Evolutionary conservation across 768 basidiomycete species (phyloP).

Genomic region (Pisolithus orientalis): DNA sequence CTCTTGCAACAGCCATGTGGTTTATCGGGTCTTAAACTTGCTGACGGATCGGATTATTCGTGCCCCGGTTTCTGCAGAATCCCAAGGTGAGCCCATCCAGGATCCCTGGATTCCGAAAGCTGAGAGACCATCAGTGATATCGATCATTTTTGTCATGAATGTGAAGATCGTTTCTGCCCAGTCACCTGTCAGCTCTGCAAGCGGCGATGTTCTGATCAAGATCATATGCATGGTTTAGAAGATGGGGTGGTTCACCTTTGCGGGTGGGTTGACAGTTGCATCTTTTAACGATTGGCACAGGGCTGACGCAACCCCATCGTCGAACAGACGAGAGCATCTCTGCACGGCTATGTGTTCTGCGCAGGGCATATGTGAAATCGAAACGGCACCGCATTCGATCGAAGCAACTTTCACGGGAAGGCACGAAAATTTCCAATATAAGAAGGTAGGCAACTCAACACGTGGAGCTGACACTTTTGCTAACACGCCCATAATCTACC

Average conservation of each 20-base stretch:
- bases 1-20: slow-evolving; percentile 34
- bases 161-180: slow-evolving; percentile 47
- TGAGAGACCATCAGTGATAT: slow-evolving; percentile 31
- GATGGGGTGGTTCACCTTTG: slow-evolving; percentile 44
- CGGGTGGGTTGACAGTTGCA: slow-evolving; percentile 33
- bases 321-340: slow-evolving; percentile 38
- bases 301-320: neutral
- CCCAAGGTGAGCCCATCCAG: slow-evolving; percentile 30
- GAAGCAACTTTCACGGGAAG: slow-evolving; percentile 55
- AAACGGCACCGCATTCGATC: slow-evolving; percentile 49
- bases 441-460: slow-evolving; percentile 36
- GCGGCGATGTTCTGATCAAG: slow-evolving; percentile 37
- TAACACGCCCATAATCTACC: too few species aligned
- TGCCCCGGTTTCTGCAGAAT: slow-evolving; percentile 40
- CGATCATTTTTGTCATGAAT: slow-evolving; percentile 41
- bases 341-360: slow-evolving; percentile 41
- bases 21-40: slow-evolving; percentile 23
- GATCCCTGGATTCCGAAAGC: neutral
- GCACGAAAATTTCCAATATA: slow-evolving; percentile 57
- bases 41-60: slow-evolving; percentile 23
- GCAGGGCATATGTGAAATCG: slow-evolving; percentile 50
- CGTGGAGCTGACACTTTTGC: too few species aligned
- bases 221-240: slow-evolving; percentile 50
- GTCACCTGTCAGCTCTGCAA: slow-evolving; percentile 50
- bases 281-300: too few species aligned